Base-by-base conservation (phyloP, 2,329 filamentous ascomycete genomes). In the Beauveria sp. region DNA sequence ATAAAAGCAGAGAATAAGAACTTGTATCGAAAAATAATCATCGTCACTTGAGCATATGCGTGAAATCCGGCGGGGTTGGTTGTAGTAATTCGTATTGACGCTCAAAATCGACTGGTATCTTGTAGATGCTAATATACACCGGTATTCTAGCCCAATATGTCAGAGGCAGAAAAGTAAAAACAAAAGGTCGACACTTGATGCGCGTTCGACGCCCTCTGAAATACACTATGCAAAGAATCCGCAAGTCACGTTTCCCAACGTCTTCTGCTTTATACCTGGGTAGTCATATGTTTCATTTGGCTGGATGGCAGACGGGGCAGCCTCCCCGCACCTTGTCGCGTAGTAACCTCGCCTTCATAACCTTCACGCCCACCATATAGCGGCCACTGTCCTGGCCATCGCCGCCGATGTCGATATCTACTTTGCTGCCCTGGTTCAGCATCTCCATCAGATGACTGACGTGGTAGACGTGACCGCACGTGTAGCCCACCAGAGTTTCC, bases 381-480 rank as follows among this genome's bases (percentile, higher is more conserved):
- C 82, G 80, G 28, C 74, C 72, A 60, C 72, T 73, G 18, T 76
- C 71, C 12, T 79, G 75, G 46, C 75, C 73, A 3, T 73, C 72
- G 18, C 72, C 76, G 2, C 75, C 76, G 30, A 82, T 75, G 3
- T 79, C 76, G 3, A 76, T 71, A 61, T 87, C 82, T 6, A 73
- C 70, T 28, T 71, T 72, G 70, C 75, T 79, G 59, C 67, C 80
- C 43, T 76, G 74, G 50, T 80, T 70, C 55, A 85, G 65, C 61
- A 75, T 74, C 65, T 80, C 79, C 16, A 93, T 73, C 20, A 94
- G 75, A 68, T 92, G 91, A 3, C 82, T 80, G 2, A 92, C 79
- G 68, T 96, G 91, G 71, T 90, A 94, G 28, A 91, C 86, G 70
- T 94, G 90, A 0, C 90, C 88, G 69, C 91, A 96, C 1, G 87